Evolutionary conservation across 2,329 filamentous ascomycete genomes (phyloP), one percentile per base, ranked within the genome.

Genomic region (Blumeria hordei): DNA sequence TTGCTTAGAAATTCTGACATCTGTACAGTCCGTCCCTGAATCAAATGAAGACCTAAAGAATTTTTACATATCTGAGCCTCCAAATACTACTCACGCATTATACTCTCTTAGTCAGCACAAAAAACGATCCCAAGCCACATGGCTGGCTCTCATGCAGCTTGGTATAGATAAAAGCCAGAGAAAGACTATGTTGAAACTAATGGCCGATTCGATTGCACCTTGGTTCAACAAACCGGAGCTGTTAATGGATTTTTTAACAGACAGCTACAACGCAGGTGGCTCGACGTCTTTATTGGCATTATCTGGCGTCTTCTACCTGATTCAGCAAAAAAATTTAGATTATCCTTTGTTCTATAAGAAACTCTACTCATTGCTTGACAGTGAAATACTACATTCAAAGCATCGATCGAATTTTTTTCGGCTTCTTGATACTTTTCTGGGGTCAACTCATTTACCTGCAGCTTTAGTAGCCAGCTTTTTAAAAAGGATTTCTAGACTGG

Each of bases 211-310:
- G 36, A 86, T 95, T 61, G 83, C 85, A 28, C 88, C 90, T 0
- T 94, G 87, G 85, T 94, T 96, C 68, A 76, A 74, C 51, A 85
- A 87, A 58, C 83, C 88, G 1, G 90, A 96, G 64, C 74, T 94
- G 43, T 75, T 98, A 36, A 88, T 94, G 74, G 92, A 98, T 70
- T 98, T 96, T 67, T 71, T 98, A 55, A 94, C 88, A n/a, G 86
- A 92, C 69, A 93, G 82, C 34, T 96, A 94, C 70, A 76, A 95
- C 62, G 72, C 81, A 7, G 88, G 90, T 54, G 92, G 92, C 47
- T 83, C 87, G 12, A 87, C 81, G 51, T 90, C 92, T 4, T 74
- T 98, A 4, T 75, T 95, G 18, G 88, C 93, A 1, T 73, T 98
- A 1, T 93, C 86, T 0, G 92, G 92, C 54, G 81, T 98, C 49